A percentile compares a stretch with the other conserved stretches of the same genome.
These are phyloP conservation scores for Calendula officinalis DNA, from an alignment of 129 eudicot genomes.

Conservation along the genomic window DNA sequence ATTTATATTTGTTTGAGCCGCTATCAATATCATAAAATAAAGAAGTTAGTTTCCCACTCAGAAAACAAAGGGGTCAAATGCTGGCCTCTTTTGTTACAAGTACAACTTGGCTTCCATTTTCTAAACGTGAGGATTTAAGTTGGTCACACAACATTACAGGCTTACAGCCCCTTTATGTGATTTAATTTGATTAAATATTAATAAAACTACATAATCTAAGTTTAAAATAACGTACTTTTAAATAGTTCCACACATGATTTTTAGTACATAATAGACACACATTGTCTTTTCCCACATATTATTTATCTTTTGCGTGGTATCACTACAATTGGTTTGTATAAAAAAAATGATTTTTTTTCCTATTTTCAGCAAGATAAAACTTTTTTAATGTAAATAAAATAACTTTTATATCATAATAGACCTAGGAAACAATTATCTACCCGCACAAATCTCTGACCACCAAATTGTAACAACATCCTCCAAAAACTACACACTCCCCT, in stretches of 20 bases:
- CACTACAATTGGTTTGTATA: too few species aligned
- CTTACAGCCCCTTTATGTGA: not conserved
- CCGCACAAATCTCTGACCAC: slow-evolving; percentile 46
- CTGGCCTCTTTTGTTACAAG: not conserved
- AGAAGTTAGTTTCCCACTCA: too few species aligned
- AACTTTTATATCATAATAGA: not conserved
- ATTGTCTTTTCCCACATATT: too few species aligned
- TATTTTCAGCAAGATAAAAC: not conserved
- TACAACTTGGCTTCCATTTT: not conserved
- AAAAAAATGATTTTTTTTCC: not conserved
- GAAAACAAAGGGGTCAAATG: too few species aligned
- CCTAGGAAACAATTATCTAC: slow-evolving; percentile 38
- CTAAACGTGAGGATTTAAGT: not conserved
- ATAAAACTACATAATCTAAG: too few species aligned
- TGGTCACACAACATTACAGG: slow-evolving; percentile 1
- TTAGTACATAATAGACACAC: too few species aligned
- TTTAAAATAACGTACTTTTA: too few species aligned
- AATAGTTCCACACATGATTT: too few species aligned
- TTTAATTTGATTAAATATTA: too few species aligned
- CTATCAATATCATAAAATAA: too few species aligned
- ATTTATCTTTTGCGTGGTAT: too few species aligned
- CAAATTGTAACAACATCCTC: slow-evolving; percentile 27
- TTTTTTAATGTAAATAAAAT: not conserved
- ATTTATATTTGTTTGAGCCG: too few species aligned
- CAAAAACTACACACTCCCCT: slow-evolving; percentile 33